Evolutionary conservation across 2,329 filamentous ascomycete species (phyloP), one percentile per base, ranked within the genome.

Genomic region (Podosphaera fusca): DNA sequence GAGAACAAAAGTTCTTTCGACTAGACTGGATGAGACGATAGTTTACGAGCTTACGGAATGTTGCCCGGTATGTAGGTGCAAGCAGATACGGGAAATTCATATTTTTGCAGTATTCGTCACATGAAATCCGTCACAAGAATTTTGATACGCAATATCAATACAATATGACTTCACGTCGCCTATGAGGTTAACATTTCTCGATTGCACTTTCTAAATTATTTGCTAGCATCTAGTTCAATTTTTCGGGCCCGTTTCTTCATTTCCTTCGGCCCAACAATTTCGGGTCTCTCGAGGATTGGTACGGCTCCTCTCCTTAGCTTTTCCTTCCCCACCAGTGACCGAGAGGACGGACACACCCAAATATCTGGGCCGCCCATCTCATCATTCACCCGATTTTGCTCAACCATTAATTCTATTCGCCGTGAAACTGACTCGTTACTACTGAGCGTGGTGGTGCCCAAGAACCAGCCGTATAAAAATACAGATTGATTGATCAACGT

Each of bases 251-350:
- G 29, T 14, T 50, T 50, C 31, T 50, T 50, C 47, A 50, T 50
- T 50, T 50, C 47, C 31, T 50, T 50, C 12, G 47, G 47, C 5
- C 47, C 47, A 14, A 50, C 47, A 9, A 50, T 50, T 21, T 50
- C 47, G n/a, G 47, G 47, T 50, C 47, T 30, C 8, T 30, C 29
- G 8, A 50, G 47, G 4, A 50, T 29, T 31, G 47, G 47, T 30
- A 50, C 47, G 6, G 51, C 31, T 21, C 55, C 59, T 51, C 62
- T 59, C 55, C 61, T 58, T 46, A 63, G 45, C 62, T 77, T 81
- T 64, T 80, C 78, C 66, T 84, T 85, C 2, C 81, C 82, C 53
- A 84, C 77, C 66, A 85, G 70, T 64, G 79, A 82, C 59, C 82
- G 72, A 42, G 79, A 78, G 54, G 78, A 81, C 12, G 78, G 76